Percentiles rank a stretch among this genome's conserved stretches.
These are phyloP conservation scores for Euphrasia confusa DNA, from an alignment of 257 asterid species.

Conservation along the genomic window DNA sequence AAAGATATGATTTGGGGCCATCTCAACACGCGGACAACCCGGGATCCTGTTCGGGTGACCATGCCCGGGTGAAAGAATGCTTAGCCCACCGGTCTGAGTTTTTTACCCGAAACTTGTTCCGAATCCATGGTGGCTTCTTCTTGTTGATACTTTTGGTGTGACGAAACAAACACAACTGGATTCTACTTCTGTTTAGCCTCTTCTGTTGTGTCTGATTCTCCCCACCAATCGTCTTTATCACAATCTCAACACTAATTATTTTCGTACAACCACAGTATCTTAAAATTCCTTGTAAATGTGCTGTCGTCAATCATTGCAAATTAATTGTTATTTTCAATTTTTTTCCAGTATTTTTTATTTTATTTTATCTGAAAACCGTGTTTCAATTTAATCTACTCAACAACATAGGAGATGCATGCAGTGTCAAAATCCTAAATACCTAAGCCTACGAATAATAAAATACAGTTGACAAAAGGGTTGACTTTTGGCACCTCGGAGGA, in stretches of 20 bases:
- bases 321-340: not conserved
- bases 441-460: not conserved
- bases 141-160: not conserved
- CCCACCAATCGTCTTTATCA: slow-evolving; percentile 29
- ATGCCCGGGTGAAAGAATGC: too few relatives aligned
- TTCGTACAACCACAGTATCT: not conserved
- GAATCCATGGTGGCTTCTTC: not conserved
- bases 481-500: too few relatives aligned
- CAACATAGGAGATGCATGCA: not conserved
- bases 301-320: slow-evolving; percentile 14
- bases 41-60: too few relatives aligned
- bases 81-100: too few relatives aligned
- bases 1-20: too few relatives aligned
- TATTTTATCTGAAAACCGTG: not conserved
- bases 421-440: slow-evolving; percentile 5
- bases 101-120: too few relatives aligned
- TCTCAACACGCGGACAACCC: too few relatives aligned
- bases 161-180: not conserved
- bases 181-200: slow-evolving; percentile 9
- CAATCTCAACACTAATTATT: too few relatives aligned
- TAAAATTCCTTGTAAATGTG: too few relatives aligned
- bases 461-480: too few relatives aligned
- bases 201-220: slow-evolving; percentile 1
- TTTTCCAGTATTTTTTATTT: not conserved
- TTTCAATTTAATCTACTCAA: not conserved